Conservation (phyloP, 2,329 filamentous ascomycete species). For the Penicillium sp. region DNA sequence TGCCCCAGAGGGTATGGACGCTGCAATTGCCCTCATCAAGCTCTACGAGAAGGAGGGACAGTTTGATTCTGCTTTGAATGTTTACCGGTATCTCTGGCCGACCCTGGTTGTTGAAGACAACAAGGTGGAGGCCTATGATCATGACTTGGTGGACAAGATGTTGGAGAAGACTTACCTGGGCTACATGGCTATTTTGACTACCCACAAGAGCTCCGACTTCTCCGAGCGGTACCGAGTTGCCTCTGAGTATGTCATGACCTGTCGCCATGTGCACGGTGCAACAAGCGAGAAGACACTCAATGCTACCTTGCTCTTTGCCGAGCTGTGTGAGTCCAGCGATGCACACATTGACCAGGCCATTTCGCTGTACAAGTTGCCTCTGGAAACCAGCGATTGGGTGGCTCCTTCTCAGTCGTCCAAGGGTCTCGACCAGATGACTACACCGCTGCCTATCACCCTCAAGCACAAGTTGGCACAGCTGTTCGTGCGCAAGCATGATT, state of each 20-base stretch:
- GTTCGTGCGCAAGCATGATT: conserved; percentile 46
- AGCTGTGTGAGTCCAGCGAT: conserved; percentile 49
- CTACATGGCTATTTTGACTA: conserved; percentile 51
- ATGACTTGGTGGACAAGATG: conserved; percentile 37
- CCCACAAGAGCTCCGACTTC: conserved; percentile 43
- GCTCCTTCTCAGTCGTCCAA: conserved; percentile 32
- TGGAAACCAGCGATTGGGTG: conserved; percentile 43
- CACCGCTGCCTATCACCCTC: conserved; percentile 46
- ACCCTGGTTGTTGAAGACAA: conserved; percentile 46
- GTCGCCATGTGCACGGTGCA: conserved; percentile 41
- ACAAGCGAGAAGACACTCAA: conserved; percentile 40
- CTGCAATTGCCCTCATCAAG: conserved; percentile 46
- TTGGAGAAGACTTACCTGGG: conserved; percentile 50
- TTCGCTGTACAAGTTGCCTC: conserved; percentile 48
- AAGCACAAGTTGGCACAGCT: conserved; percentile 53
- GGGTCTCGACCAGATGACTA: conserved; percentile 33
- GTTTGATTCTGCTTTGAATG: conserved; percentile 49
- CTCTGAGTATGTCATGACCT: conserved; percentile 51
- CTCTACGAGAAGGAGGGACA: conserved; percentile 49
- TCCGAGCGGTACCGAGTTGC: conserved; percentile 49
- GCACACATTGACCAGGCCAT: conserved; percentile 49
- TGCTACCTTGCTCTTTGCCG: conserved; percentile 44
- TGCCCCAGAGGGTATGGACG: conserved; percentile 47
- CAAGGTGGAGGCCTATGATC: conserved; percentile 42
- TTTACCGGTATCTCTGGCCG: conserved; percentile 52